Evolutionary conservation across 2,329 filamentous ascomycete species (phyloP).

Genomic region (Aspergillus tamarii): DNA sequence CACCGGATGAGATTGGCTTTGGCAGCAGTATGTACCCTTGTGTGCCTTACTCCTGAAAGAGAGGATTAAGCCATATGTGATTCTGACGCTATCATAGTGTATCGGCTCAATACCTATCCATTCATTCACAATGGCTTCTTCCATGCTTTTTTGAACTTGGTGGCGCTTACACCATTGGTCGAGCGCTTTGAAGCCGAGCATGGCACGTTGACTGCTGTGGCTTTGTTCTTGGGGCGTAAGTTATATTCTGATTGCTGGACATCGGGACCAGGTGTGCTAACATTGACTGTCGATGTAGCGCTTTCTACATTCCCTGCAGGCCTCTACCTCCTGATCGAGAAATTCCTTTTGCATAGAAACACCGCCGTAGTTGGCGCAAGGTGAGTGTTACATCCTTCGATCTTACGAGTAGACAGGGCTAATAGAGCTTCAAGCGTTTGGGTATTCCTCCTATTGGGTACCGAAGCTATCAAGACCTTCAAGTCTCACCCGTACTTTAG

Average conservation of each 20-base stretch:
- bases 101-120: slow-evolving; percentile 89
- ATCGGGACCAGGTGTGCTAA: slow-evolving; percentile 24
- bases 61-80: slow-evolving; percentile 1
- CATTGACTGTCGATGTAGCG: slow-evolving; percentile 50
- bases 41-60: neutral
- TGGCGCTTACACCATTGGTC: slow-evolving; percentile 82
- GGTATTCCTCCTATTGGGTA: slow-evolving; percentile 84
- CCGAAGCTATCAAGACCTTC: slow-evolving; percentile 85
- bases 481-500: slow-evolving; percentile 77
- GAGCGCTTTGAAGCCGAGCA: slow-evolving; percentile 93
- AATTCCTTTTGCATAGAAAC: slow-evolving; percentile 70
- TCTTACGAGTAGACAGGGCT: slow-evolving; percentile 11
- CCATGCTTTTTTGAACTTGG: slow-evolving; percentile 76
- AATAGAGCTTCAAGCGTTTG: slow-evolving; percentile 66
- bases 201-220: slow-evolving; percentile 84
- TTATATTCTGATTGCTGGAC: slow-evolving; percentile 23
- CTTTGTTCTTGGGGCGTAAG: slow-evolving; percentile 89
- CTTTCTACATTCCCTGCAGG: slow-evolving; percentile 80
- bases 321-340: slow-evolving; percentile 79
- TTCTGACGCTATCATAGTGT: slow-evolving; percentile 62
- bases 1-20: slow-evolving; percentile 74
- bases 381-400: slow-evolving; percentile 50
- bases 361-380: slow-evolving; percentile 79
- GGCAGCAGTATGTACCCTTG: slow-evolving; percentile 63
- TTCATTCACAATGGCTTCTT: slow-evolving; percentile 81